phyloP scores from a whole-genome alignment of 225 moss, liverwort and hornwort species.

The Thuidium tamariscinum region DNA sequence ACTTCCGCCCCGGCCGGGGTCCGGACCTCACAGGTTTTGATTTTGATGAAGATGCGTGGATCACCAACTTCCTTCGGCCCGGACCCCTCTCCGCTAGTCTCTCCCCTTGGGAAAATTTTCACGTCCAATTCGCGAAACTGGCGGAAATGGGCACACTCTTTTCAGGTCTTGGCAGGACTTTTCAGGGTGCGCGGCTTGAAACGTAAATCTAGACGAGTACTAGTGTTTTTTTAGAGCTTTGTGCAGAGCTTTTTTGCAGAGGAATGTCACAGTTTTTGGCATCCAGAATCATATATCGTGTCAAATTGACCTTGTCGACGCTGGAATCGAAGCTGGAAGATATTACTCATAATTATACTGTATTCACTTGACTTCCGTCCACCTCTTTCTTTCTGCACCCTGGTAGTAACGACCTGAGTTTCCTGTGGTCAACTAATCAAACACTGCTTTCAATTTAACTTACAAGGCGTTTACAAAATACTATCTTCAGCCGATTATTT shows the following conservation, averaged over 20 bases:
- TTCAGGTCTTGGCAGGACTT: background rate
- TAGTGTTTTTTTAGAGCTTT: background rate
- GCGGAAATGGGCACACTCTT: background rate
- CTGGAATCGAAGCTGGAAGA: background rate
- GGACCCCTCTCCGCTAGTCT: no score
- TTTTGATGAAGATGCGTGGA: background rate
- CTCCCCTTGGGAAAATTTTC: background rate
- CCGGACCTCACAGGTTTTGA: background rate
- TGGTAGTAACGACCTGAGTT: background rate
- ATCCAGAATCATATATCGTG: background rate
- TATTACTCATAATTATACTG: no score
- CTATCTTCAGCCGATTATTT: background rate
- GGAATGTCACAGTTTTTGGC: background rate
- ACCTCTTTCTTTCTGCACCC: background rate
- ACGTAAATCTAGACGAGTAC: background rate
- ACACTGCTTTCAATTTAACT: no score
- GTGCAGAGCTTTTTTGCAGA: background rate
- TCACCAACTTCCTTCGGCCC: background rate
- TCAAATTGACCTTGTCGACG: background rate
- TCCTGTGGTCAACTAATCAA: background rate
- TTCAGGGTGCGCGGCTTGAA: background rate
- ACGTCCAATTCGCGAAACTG: background rate
- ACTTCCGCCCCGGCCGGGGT: background rate
- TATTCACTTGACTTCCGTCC: background rate
- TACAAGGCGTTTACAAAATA: background rate